Percentiles rank a stretch among this genome's conserved stretches.
Evolutionary conservation across 2,329 filamentous ascomycete genomes (phyloP).

Genomic region (Aspergillus novoparasiticus): DNA sequence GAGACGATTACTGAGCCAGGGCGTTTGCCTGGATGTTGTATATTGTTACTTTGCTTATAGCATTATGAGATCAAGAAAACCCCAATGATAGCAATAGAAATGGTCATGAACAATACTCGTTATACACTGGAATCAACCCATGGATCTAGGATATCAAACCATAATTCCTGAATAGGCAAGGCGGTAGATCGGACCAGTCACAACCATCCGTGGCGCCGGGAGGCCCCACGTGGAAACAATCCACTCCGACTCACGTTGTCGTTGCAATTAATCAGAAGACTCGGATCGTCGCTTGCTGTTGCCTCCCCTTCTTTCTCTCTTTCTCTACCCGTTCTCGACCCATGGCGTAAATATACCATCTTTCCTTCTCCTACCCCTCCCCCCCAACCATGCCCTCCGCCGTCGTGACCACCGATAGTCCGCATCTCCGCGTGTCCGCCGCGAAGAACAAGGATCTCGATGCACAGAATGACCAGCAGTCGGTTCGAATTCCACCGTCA

Average conservation of each 20-base stretch:
- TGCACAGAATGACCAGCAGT: conserved; percentile 16
- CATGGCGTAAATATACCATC: conserved; percentile 23
- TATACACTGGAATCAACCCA: neutral
- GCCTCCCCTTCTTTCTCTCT: conserved; percentile 13
- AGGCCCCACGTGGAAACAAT: conserved; percentile 42
- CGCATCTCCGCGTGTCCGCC: conserved; percentile 39
- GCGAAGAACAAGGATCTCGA: conserved; percentile 24
- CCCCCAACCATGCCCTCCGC: conserved; percentile 29
- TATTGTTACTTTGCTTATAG: neutral
- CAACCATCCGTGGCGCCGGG: conserved; percentile 8
- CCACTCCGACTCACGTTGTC: conserved; percentile 28
- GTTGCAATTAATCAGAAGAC: conserved; percentile 14
- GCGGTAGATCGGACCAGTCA: conserved; percentile 16
- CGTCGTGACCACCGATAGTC: conserved; percentile 31
- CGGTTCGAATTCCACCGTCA: conserved; percentile 33
- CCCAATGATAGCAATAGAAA: neutral
- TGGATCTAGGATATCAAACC: neutral
- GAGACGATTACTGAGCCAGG: conserved; percentile 73
- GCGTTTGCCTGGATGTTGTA: neutral
- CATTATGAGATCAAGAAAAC: conserved; percentile 12
- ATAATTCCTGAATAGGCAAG: neutral
- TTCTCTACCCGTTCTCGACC: conserved; percentile 5
- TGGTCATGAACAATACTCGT: neutral
- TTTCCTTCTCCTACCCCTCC: conserved; percentile 7
- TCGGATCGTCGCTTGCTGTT: conserved; percentile 13